Evolutionary conservation across 1,139 yeast species (phyloP).

Genomic region (Geotrichum siamense): DNA sequence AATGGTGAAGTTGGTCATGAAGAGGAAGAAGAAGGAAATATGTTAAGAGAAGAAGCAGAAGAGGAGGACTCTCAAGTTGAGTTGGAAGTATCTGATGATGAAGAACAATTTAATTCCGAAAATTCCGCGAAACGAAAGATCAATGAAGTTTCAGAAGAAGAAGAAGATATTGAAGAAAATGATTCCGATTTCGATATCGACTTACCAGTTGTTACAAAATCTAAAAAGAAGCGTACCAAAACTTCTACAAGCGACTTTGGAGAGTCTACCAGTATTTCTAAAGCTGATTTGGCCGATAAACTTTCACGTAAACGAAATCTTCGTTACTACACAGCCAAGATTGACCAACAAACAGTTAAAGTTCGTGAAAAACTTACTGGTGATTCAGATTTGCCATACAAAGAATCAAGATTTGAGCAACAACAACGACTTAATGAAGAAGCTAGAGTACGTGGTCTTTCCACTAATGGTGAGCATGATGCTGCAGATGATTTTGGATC

Average conservation of each 20-base stretch:
- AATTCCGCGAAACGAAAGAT: slow-evolving; percentile 15
- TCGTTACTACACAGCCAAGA: slow-evolving; percentile 93
- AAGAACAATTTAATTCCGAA: slow-evolving; percentile 18
- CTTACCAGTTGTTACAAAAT: slow-evolving; percentile 36
- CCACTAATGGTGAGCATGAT: slow-evolving; percentile 45
- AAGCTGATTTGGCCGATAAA: slow-evolving; percentile 82
- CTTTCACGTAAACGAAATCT: slow-evolving; percentile 72
- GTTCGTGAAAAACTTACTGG: slow-evolving; percentile 53
- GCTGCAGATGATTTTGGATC: slow-evolving; percentile 42
- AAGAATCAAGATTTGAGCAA: slow-evolving; percentile 81
- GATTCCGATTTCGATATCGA: slow-evolving; percentile 46
- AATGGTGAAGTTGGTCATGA: slow-evolving; percentile 19
- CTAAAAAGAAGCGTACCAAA: slow-evolving; percentile 19
- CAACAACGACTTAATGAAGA: slow-evolving; percentile 81
- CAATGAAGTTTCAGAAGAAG: slow-evolving; percentile 26
- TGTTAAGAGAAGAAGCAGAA: slow-evolving; percentile 14
- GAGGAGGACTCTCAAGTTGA: slow-evolving; percentile 12
- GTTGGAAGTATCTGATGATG: slow-evolving; percentile 21
- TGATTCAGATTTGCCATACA: slow-evolving; percentile 88
- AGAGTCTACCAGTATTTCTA: slow-evolving; percentile 56
- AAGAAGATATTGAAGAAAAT: slow-evolving; percentile 13
- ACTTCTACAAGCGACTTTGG: slow-evolving; percentile 45
- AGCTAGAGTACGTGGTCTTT: slow-evolving; percentile 76
- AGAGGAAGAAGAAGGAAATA: slow-evolving; percentile 18
- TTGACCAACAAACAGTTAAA: slow-evolving; percentile 62